These are phyloP conservation scores for Tetradesmus lagerheimii DNA, from an alignment of 139 green algal species.

Conservation along the genomic window DNA sequence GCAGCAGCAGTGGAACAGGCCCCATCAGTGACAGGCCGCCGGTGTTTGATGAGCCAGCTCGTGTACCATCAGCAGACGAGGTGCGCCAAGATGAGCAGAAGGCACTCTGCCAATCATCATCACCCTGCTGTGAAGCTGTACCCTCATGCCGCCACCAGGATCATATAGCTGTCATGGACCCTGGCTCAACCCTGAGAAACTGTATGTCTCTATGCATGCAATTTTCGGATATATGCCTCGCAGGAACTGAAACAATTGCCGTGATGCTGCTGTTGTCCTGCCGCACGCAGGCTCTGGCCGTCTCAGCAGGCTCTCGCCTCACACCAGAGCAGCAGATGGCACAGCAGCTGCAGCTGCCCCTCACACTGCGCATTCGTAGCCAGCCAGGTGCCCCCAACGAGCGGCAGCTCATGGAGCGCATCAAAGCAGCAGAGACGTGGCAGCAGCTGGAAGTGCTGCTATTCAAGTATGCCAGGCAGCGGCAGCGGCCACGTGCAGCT, in stretches of 20 bases:
- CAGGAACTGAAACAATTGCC: no score
- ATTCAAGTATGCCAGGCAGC: neutral
- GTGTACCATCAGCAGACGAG: neutral
- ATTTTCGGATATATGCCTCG: no score
- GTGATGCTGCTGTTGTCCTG: neutral
- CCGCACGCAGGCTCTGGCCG: neutral
- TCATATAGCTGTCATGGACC: no score
- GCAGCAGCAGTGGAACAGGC: neutral
- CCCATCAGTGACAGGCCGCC: neutral
- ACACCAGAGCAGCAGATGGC: conserved; percentile 35
- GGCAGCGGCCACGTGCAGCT: neutral
- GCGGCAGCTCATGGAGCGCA: conserved; percentile 15
- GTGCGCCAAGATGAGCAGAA: neutral
- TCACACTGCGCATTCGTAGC: neutral
- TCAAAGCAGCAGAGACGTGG: conserved; percentile 19
- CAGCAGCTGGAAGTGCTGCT: conserved; percentile 19
- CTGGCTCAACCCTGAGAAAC: no score
- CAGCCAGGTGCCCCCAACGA: conserved; percentile 4
- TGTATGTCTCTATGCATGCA: no score
- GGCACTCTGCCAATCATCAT: neutral
- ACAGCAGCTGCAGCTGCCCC: conserved; percentile 20
- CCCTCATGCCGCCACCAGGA: no score
- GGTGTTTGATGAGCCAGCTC: neutral
- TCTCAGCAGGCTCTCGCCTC: neutral
- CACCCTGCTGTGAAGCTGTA: neutral